phyloP scores from a whole-genome alignment of 768 basidiomycete genomes.

The Kwoniella newhampshirensis region DNA sequence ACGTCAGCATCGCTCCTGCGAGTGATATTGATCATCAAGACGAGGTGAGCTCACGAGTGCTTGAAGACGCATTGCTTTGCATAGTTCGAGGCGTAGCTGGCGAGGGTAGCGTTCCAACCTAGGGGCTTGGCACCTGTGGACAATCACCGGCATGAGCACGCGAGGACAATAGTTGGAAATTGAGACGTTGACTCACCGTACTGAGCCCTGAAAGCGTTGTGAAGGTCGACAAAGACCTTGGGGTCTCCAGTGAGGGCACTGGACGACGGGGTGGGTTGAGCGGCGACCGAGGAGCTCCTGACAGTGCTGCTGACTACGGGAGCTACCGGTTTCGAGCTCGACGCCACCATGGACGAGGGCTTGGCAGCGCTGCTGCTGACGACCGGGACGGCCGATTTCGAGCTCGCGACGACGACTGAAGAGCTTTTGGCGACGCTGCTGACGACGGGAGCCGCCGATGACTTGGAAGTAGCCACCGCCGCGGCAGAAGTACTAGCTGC shows the following conservation, averaged over 20 bases:
- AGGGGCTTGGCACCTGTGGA: slow-evolving; percentile 61
- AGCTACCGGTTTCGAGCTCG: neutral
- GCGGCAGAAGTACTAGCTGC: no score
- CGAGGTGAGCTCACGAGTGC: slow-evolving; percentile 54
- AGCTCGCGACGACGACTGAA: neutral
- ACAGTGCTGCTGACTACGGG: neutral
- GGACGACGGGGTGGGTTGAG: neutral
- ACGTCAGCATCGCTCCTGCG: neutral
- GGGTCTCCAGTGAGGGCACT: slow-evolving; percentile 12
- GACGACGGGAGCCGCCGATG: neutral
- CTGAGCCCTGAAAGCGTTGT: slow-evolving; percentile 40
- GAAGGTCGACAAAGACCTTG: slow-evolving; percentile 25
- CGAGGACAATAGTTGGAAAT: neutral
- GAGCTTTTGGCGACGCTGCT: neutral
- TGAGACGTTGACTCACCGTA: slow-evolving; percentile 33
- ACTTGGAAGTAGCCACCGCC: neutral
- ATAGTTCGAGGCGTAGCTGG: slow-evolving; percentile 66
- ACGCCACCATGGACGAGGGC: no score
- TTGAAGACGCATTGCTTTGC: slow-evolving; percentile 66
- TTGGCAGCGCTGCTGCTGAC: neutral
- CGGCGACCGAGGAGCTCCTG: neutral
- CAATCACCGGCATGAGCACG: neutral
- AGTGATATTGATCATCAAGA: neutral
- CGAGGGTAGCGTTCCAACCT: slow-evolving; percentile 65
- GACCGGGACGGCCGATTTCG: neutral